Base-by-base conservation (phyloP, 176 grass and related monocot species). In the Zea luxurians region DNA sequence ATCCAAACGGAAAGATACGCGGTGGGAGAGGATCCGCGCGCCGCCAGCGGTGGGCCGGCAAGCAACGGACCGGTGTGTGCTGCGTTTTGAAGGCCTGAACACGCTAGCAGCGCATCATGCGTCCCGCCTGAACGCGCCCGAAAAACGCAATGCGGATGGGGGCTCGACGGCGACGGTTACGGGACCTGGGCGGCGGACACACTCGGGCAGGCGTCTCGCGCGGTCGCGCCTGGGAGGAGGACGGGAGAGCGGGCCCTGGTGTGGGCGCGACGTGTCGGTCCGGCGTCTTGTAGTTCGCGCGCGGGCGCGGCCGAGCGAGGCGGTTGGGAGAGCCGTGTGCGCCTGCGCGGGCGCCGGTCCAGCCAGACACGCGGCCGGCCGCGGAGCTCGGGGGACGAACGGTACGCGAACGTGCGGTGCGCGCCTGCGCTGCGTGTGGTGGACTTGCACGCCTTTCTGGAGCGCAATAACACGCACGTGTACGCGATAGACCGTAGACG, bases 91-190 rank as follows among this genome's bases (percentile, higher is more conserved):
- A 66, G 18, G 18, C 57, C 17, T 27, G 8, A 8, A 60, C 75
- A 78, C 75, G 61, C 75, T 78, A 78, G 73, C 66, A n/a, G 66
- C 66, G 43, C 18, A 35, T 69, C 82, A 77, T 27, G 82, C 81
- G 43, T 69, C 76, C 81, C 13, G 81, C 81, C 81, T 83, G 81
- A 61, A 10, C 15, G 61, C 64, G 16, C 15, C 71, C 64, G 3
- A 18, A 5, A 73, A 43, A 7, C 18, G 70, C 60, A 54, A 45
- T 70, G n/a, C 59, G 80, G 70, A 2, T 42, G 17, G 59, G 37
- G 48, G 48, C 38, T 76, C 52, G 63, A 58, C 64, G 73, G 82
- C 17, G 65, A 50, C 65, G 44, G 82, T 70, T 83, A 13, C 44
- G 45, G 67, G 57, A 27, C 18, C 18, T 3, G n/a, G 55, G 1